These are phyloP conservation scores for Bombardia bombarda DNA, from an alignment of 495 filamentous ascomycete genomes.

Conservation along the genomic window DNA sequence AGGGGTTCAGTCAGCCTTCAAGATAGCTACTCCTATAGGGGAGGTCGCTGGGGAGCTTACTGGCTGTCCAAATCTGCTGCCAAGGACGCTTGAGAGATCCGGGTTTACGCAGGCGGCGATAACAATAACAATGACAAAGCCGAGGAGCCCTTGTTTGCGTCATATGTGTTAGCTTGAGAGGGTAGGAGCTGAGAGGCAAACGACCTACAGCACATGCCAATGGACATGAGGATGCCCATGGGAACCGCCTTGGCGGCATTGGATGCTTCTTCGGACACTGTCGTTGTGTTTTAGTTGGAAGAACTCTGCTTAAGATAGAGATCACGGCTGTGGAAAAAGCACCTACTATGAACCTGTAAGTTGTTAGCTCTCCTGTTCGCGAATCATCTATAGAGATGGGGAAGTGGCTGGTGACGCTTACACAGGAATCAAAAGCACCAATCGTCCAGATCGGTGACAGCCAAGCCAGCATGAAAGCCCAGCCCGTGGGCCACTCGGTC, in stretches of 20 bases:
- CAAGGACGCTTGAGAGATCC: constrained; percentile 32
- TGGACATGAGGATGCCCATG: constrained; percentile 50
- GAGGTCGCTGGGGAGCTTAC: background rate
- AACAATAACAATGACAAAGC: constrained; percentile 44
- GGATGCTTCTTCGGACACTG: constrained; percentile 49
- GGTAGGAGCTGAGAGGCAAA: too few species aligned
- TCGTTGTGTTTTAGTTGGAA: constrained; percentile 35
- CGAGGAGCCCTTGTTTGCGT: constrained; percentile 20
- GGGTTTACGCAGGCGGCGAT: constrained; percentile 42
- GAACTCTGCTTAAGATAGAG: background rate
- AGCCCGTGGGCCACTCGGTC: constrained; percentile 53
- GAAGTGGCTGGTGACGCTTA: constrained; percentile 5
- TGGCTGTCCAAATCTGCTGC: constrained; percentile 39
- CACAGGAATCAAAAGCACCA: constrained; percentile 37
- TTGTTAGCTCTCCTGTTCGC: too few species aligned
- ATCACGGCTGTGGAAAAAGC: too few species aligned
- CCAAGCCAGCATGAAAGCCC: constrained; percentile 61
- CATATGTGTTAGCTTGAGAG: background rate
- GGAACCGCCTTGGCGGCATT: constrained; percentile 57
- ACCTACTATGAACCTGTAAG: constrained; percentile 1
- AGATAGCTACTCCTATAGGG: background rate
- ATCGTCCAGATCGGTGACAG: constrained; percentile 62
- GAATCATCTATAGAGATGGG: too few species aligned
- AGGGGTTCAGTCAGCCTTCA: background rate
- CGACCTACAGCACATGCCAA: constrained; percentile 43